A percentile compares a stretch with the other conserved stretches of the same genome.
Conservation (phyloP, 768 basidiomycete genomes). For the Mycena alexandri region DNA sequence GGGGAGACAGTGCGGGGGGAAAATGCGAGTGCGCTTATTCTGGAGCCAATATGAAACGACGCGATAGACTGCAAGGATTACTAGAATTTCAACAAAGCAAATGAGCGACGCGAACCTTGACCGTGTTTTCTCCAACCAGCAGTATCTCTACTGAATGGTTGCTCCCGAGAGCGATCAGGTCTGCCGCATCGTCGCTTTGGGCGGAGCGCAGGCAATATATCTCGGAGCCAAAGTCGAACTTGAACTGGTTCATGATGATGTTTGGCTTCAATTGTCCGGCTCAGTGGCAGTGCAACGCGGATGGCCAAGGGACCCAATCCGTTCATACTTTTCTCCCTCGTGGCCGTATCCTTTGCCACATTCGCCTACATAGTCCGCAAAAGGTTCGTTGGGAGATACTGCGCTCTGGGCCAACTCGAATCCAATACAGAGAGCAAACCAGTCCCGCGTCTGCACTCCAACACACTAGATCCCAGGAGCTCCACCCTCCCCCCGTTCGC, state of each 20-base stretch:
- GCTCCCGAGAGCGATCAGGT: constrained; percentile 81
- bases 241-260: constrained; percentile 43
- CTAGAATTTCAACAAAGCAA: constrained; percentile 27
- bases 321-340: constrained; percentile 68
- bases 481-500: constrained; percentile 58
- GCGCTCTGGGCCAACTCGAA: neutral
- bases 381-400: constrained; percentile 2
- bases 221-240: constrained; percentile 64
- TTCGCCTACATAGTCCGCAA: constrained; percentile 61
- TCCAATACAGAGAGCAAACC: constrained; percentile 67
- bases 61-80: constrained; percentile 58
- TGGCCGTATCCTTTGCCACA: constrained; percentile 65
- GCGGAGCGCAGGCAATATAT: constrained; percentile 75
- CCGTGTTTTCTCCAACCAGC: constrained; percentile 62
- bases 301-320: constrained; percentile 69
- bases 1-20: constrained; percentile 79
- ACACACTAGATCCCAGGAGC: constrained; percentile 65
- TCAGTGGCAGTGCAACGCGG: constrained; percentile 4
- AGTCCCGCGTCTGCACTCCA: constrained; percentile 69
- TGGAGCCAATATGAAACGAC: constrained; percentile 78
- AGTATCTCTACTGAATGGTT: constrained; percentile 80
- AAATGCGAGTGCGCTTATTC: constrained; percentile 84
- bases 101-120: constrained; percentile 21
- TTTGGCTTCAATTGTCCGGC: too few species aligned
- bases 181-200: constrained; percentile 71